A percentile compares a stretch with the other conserved stretches of the same genome.
Evolutionary conservation across 2,329 filamentous ascomycete genomes (phyloP).

Genomic region (Epichloe bromicola): DNA sequence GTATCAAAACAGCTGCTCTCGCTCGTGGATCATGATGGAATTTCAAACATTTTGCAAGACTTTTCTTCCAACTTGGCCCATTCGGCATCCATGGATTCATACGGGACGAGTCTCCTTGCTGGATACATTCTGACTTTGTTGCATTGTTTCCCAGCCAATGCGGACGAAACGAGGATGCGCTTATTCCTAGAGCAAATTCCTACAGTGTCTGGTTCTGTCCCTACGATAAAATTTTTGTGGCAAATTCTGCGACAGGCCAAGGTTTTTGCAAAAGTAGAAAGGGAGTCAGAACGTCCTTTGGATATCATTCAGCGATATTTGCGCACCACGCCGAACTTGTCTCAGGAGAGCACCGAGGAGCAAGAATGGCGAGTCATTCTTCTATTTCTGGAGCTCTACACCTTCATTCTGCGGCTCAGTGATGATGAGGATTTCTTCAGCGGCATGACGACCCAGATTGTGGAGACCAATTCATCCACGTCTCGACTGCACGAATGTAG

Average conservation of each 20-base stretch:
- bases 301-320: conserved; percentile 20
- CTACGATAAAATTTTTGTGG: conserved; percentile 62
- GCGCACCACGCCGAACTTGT: conserved; percentile 14
- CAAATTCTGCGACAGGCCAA: conserved; percentile 37
- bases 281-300: conserved; percentile 18
- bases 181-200: conserved; percentile 50
- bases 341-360: conserved; percentile 15
- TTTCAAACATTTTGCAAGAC: conserved; percentile 35
- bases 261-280: conserved; percentile 21
- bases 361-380: conserved; percentile 78
- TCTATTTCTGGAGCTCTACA: conserved; percentile 87
- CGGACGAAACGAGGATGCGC: conserved; percentile 90
- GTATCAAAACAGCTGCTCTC: conserved; percentile 53
- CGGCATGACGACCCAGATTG: conserved; percentile 29
- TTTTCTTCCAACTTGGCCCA: conserved; percentile 19
- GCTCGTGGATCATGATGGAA: conserved; percentile 62
- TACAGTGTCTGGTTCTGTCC: conserved; percentile 40
- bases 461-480: conserved; percentile 25
- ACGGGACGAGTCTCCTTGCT: conserved; percentile 53
- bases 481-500: conserved; percentile 49
- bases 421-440: conserved; percentile 94
- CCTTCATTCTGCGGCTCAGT: conserved; percentile 81
- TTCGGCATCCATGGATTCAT: conserved; percentile 19
- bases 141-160: conserved; percentile 66
- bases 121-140: conserved; percentile 79